Conservation (phyloP, 257 asterid genomes). For the Echium plantagineum region DNA sequence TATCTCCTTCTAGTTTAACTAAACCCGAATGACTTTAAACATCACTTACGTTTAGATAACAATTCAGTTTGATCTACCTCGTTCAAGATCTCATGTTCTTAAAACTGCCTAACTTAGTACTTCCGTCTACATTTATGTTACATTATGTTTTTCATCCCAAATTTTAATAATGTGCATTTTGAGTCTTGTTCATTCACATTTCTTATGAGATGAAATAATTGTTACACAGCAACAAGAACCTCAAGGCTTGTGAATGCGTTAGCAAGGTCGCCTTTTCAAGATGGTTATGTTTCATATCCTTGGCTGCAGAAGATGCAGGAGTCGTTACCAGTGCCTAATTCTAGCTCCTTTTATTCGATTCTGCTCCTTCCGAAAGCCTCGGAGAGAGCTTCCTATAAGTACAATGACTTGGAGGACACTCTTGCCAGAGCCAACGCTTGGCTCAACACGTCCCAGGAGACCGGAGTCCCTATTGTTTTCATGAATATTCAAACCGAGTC, state of each 20-base stretch:
- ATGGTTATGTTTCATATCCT: conserved; percentile 80
- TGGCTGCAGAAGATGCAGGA: conserved; percentile 74
- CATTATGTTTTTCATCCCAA: no score
- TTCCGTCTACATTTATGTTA: no score
- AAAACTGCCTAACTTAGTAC: no score
- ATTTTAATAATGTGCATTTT: no score
- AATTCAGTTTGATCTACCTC: no score
- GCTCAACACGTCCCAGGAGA: conserved; percentile 78
- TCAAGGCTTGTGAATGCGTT: conserved; percentile 67
- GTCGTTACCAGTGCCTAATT: conserved; percentile 50
- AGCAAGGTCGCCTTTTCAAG: conserved; percentile 46
- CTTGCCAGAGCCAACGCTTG: conserved; percentile 88
- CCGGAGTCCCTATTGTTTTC: conserved; percentile 71
- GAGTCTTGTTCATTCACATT: no score
- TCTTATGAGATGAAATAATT: not conserved
- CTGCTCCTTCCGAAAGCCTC: conserved; percentile 79
- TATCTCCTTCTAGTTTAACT: no score
- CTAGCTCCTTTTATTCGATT: conserved; percentile 73
- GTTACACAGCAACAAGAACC: conserved; percentile 52
- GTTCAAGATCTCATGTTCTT: no score
- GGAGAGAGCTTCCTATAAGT: conserved; percentile 35
- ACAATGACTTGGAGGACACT: conserved; percentile 78
- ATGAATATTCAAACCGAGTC: conserved; percentile 91
- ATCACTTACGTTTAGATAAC: no score
- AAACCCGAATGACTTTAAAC: no score